Evolutionary conservation across 345 rosid species (phyloP), one percentile per base, ranked within the genome.

Genomic region (Sonneratia caseolaris): DNA sequence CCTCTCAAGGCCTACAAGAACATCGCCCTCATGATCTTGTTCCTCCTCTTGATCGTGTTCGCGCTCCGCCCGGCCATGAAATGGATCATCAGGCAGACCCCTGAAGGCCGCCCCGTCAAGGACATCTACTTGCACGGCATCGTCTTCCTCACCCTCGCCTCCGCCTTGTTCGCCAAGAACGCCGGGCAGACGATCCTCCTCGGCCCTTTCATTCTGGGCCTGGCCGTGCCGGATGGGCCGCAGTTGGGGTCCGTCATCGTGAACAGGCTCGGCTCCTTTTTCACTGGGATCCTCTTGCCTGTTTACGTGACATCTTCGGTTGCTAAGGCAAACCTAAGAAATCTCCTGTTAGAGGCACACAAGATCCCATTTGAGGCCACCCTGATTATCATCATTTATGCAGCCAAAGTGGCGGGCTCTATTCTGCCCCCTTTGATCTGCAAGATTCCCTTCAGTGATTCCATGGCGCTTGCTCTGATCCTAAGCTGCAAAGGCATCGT

Each of bases 191-290:
- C 77, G 37, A 56, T 75, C 37, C 21, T 70, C 16, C 57, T 79
- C 22, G 76, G 80, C 9, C 27, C 82, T 4, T 56, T 84, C 47
- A 32, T 78, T 32, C 43, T 84, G 8, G 85, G 85, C 1, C 37
- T 82, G 74, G 79, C 66, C 8, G 75, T 84, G 38, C 85, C 87
- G 10, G 85, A 78, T 12, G 83, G 85, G 3, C 85, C 87, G 13
- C 83, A 83, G 2, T 71, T 84, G 53, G 85, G 85, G 36, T 76
- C 87, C 7, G 78, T 80, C 13, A 38, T 84, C 8, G 82, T 78
- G 3, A 68, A 78, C 3, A 84, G 76, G 80, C 74, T 84, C 13
- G 83, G 78, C 49, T 57, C 74, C 76, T 78, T 80, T 32, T 53
- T 76, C 27, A 71, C 78, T 0, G 74, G 76, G 12, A 38, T 80